Base-by-base conservation (phyloP, 495 filamentous ascomycete species). In the Hypoxylon perforatum region DNA sequence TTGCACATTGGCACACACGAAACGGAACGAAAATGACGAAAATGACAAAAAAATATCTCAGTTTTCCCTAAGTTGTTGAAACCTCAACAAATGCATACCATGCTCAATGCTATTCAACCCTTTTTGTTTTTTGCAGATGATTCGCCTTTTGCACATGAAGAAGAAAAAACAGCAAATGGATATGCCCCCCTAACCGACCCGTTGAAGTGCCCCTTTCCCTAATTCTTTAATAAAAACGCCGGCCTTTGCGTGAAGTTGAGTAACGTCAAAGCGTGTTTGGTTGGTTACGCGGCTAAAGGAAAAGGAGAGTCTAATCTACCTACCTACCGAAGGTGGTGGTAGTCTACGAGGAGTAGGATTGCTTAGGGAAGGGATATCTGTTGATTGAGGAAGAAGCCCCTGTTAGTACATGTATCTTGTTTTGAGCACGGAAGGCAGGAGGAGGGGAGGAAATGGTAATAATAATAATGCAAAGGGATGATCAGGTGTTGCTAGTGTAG, bases 321-420 rank as follows among this genome's bases (percentile, higher is more conserved):
- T 28, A 48, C 48, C 23, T 60, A 61, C 33, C 23, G 42, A 33
- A 71, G 25, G 56, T 59, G 48, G 62, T 65, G 25, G 56, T 59
- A 50, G 62, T 65, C 63, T 72, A 75, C 67, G 67, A 77, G 41
- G 78, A 73, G 81, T 94, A 95, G 69, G 87, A 83, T 77, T 93
- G 86, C 84, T 94, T 92, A 70, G 92, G 92, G 84, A 85, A 92
- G 65, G 92, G 92, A 82, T 84, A 94, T 61, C 91, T 94, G 71
- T 57, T 65, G 15, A 39, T 18, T 30, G 50, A 33, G 25, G 15
- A 48, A 59, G 35, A 60, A 41, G 1, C 38, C 3, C 19, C 12
- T 45, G 45, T 46, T 44, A 49, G 57, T 47, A 30, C 15, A 41
- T 35, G 30, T n/a, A n/a, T n/a, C n/a, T n/a, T n/a, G 30, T 10